These are phyloP conservation scores for Paecilomyces niveus DNA, from an alignment of 2,329 filamentous ascomycete genomes.

Conservation along the genomic window DNA sequence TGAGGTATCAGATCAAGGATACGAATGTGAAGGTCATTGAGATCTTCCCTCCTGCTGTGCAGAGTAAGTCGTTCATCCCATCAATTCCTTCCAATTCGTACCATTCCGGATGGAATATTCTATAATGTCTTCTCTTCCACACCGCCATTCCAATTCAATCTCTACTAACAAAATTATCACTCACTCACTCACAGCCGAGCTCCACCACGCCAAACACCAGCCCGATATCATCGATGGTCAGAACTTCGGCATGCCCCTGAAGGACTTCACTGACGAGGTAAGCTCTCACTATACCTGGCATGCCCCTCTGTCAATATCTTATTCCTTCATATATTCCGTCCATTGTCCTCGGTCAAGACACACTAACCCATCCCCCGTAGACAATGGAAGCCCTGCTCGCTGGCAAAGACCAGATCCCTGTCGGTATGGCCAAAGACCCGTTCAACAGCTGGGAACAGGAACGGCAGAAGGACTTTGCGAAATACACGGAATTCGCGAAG, in stretches of 20 bases:
- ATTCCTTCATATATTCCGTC: not conserved
- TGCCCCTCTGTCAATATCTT: not conserved
- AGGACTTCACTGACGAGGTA: conserved; percentile 2
- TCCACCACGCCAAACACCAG: conserved; percentile 2
- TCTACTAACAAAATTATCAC: not conserved
- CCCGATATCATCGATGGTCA: conserved; percentile 1
- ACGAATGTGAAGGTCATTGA: conserved; percentile 49
- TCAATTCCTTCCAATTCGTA: not conserved
- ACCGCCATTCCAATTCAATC: not conserved
- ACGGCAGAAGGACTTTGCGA: conserved; percentile 37
- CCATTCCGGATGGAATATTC: not conserved
- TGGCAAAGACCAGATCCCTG: conserved; percentile 1
- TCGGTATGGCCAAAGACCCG: conserved; percentile 14
- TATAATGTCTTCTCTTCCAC: too few species aligned
- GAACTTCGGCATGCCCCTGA: conserved; percentile 1
- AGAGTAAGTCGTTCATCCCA: conserved; percentile 27
- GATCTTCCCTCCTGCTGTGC: conserved; percentile 49
- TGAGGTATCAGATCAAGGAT: conserved; percentile 45
- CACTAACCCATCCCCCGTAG: not conserved
- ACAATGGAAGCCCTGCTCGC: not conserved
- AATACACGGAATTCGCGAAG: conserved; percentile 12
- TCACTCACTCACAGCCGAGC: not conserved
- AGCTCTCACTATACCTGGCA: too few species aligned
- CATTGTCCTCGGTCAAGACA: too few species aligned
- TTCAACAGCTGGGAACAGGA: conserved; percentile 43